phyloP scores from a whole-genome alignment of 2,329 filamentous ascomycete genomes.

The Claviceps digitariae region DNA sequence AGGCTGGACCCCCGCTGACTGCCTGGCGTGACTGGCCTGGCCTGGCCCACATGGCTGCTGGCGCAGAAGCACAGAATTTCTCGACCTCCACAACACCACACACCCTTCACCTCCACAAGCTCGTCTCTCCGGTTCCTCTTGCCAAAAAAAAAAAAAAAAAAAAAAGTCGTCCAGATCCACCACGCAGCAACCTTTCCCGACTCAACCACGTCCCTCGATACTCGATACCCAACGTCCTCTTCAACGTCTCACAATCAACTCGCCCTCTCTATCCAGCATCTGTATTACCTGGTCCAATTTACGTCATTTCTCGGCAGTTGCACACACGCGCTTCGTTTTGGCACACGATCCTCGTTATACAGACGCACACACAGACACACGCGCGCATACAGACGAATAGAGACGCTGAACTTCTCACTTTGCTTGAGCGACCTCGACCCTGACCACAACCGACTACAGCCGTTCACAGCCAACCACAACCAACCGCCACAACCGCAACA shows the following conservation, averaged over 20 bases:
- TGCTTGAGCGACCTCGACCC: background rate
- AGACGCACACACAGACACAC: background rate
- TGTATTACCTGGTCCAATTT: background rate
- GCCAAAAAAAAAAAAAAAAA: slow-evolving; percentile 1
- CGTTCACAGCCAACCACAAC: background rate
- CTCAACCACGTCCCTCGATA: background rate
- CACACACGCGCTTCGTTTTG: background rate
- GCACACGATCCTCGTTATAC: background rate
- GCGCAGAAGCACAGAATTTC: slow-evolving; percentile 2
- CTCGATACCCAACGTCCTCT: background rate
- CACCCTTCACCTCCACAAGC: background rate
- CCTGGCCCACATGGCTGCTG: background rate
- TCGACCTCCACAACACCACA: slow-evolving; percentile 5
- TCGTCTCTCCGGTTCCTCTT: slow-evolving; percentile 1
- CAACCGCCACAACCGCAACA: background rate
- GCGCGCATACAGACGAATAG: background rate
- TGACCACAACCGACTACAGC: background rate
- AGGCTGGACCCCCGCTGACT: background rate
- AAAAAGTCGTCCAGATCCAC: slow-evolving; percentile 1
- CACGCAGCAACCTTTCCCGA: background rate
- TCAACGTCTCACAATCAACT: background rate
- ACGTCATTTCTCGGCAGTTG: slow-evolving; percentile 1
- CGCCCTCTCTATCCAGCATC: background rate
- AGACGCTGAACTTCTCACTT: background rate
- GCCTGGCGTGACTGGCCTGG: background rate